Evolutionary conservation across 2,329 filamentous ascomycete species (phyloP), one percentile per base, ranked within the genome.

Genomic region (Hymenoscyphus scutula): DNA sequence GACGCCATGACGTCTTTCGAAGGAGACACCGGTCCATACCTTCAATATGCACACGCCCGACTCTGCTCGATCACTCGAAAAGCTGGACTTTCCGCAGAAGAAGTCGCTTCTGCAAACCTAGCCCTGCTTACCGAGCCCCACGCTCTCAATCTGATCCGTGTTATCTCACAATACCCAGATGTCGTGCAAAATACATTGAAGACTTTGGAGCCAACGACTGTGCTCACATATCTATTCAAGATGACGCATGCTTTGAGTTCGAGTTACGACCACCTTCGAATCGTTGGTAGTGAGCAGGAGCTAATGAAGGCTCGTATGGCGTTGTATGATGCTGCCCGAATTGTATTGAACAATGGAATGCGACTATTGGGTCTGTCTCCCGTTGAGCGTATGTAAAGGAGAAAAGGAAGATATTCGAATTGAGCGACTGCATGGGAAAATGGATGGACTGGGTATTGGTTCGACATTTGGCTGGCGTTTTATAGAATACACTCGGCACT

Each of bases 301-400:
- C 77, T 92, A 60, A 87, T 89, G 81, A 77, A 80, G 71, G 88
- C 89, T 29, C 83, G 91, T 69, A 85, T 92, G 82, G 89, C 90
- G 11, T 78, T 96, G 69, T 96, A 96, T 74, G 86, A 89, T 69
- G 82, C 88, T 2, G 89, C 90, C 6, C 84, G 89, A 71, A 86
- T 88, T 64, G 90, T 94, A 38, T 79, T 96, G 66, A 83, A 83
- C 71, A 96, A 95, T 75, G 92, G 90, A 65, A 96, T 96, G 92
- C 83, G 83, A 66, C 76, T 96, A 70, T 79, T 96, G 67, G 92
- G 92, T 1, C 78, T 96, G 74, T 87, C 81, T 59, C 92, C 92
- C 10, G 88, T 96, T 56, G 87, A 94, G 74, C 63, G 68, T 51
- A 59, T 59, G 57, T 59, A 58, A 45, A 7, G 37, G 19, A 55